Base-by-base conservation (phyloP, 371 early-diverging fungal genomes). In the Batrachochytrium dendrobatidis region DNA sequence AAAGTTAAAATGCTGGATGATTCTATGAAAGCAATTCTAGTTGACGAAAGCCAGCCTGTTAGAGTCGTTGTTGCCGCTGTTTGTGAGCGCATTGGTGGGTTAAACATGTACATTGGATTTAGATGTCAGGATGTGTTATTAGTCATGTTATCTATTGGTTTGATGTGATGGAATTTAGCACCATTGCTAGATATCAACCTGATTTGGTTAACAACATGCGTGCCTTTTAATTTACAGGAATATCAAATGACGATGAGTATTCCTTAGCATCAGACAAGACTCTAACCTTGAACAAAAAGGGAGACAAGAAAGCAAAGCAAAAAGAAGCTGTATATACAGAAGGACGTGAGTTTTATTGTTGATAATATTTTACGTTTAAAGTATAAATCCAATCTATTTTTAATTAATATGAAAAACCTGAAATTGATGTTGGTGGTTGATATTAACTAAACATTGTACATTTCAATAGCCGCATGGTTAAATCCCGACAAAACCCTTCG, bases 1-100 rank as follows among this genome's bases (percentile, higher is more conserved):
- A 62, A 67, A 59, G 76, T 82, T n/a, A 64, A 67, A 34, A 69
- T 74, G 24, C 53, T 80, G 58, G 83, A 82, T 59, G 71, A 61
- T 6, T 68, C 72, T 31, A 55, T 80, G 18, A 80, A 80, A 53
- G 72, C 76, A 2, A 70, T 81, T 3, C 49, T 81, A 22, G 67
- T 81, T 31, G 83, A 82, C 66, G 81, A 82, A 43, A 64, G 60
- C 25, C 53, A 57, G 32, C 59, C 67, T 1, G 79, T 81, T 2
- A 29, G 60, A 4, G 48, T 60, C 4, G 32, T 82, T 0, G 79
- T 77, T 3, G 71, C 66, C 28, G 61, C 56, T 25, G 68, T 78
- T 22, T 82, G 83, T 63, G 68, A 76, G 34, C 65, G 68, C 56
- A 71, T 82, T 32, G 82, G 81, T 79, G 22, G 4, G 66, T 51